Base-by-base conservation (phyloP, 805 yeast genomes). In the Komagataella phaffii region DNA sequence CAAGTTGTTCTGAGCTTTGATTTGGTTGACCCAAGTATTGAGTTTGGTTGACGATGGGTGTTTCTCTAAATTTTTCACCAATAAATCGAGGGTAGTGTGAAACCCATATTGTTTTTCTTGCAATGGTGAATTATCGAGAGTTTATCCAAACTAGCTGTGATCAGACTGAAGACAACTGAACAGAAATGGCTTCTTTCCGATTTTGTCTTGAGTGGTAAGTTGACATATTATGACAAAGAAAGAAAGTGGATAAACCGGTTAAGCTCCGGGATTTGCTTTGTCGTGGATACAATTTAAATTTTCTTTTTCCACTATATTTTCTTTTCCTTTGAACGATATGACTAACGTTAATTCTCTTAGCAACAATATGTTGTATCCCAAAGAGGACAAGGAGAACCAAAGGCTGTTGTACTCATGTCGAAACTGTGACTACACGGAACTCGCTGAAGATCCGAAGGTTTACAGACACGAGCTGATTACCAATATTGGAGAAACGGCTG, bases 331-430 rank as follows among this genome's bases (percentile, higher is more conserved):
- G 40, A 8, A 30, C 12, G 14, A 30, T 10, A 49, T 19, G 44
- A 6, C 14, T 18, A 43, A 47, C 49, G 23, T 21, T 3, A 21
- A 21, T 21, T 21, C 6, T 49, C 49, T 50, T 7, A 51, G 95
- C 79, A 93, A 93, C 77, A 93, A 93, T 66, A 93, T 93, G 99
- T 77, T 93, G 70, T 93, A 93, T 66, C 99, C 99, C 18, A 81
- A 88, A 58, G 99, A 93, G 72, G 98, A 93, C 65, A 87, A 85
- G 62, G 88, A 83, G 53, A 74, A 79, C 57, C 80, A 79, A 63
- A 67, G 88, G 57, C 71, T 93, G 55, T 72, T 91, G 53, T 93
- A 87, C 65, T 90, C 95, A 53, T 93, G 99, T 70, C 81, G 99
- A 63, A 90, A 91, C 63, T 93, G 99, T 64, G 80, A 88, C 50